Conservation (phyloP, 2,329 filamentous ascomycete genomes). For the Colletotrichum paranaense region DNA sequence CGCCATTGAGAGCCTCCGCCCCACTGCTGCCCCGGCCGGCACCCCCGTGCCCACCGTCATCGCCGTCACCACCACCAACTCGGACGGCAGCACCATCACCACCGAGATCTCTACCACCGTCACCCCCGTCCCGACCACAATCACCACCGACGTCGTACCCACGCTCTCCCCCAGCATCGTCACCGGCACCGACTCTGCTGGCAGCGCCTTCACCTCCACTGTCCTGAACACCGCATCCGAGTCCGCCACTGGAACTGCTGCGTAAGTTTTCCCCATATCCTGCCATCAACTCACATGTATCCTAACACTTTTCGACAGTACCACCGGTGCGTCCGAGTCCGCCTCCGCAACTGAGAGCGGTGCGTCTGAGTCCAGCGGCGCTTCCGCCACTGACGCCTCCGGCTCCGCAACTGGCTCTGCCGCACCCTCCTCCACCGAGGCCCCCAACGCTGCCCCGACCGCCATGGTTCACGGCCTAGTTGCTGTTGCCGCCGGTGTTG, state of each 20-base stretch:
- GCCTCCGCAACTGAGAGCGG: constrained; percentile 8
- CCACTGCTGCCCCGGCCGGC: constrained; percentile 14
- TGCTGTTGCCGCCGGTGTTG: background rate
- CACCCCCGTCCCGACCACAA: constrained; percentile 13
- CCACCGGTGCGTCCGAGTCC: background rate
- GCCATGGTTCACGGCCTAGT: constrained; percentile 10
- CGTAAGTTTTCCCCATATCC: constrained; percentile 10
- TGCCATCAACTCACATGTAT: background rate
- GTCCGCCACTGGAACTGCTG: constrained; percentile 12
- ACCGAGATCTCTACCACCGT: constrained; percentile 39
- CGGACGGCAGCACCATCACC: constrained; percentile 39
- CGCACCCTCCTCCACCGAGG: constrained; percentile 15
- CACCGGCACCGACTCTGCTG: constrained; percentile 30
- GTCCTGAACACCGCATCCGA: constrained; percentile 2
- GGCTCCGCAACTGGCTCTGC: constrained; percentile 2
- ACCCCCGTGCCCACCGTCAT: constrained; percentile 37
- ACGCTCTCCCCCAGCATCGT: constrained; percentile 13
- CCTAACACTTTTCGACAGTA: constrained; percentile 6
- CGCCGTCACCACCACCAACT: constrained; percentile 40
- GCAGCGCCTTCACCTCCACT: constrained; percentile 28
- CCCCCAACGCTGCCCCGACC: constrained; percentile 21
- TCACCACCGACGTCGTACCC: constrained; percentile 20
- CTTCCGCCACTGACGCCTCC: constrained; percentile 6
- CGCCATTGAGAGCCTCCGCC: constrained; percentile 38
- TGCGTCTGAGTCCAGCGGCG: constrained; percentile 14